phyloP scores from a whole-genome alignment of 768 basidiomycete genomes.

The Tephrocybe sp. region DNA sequence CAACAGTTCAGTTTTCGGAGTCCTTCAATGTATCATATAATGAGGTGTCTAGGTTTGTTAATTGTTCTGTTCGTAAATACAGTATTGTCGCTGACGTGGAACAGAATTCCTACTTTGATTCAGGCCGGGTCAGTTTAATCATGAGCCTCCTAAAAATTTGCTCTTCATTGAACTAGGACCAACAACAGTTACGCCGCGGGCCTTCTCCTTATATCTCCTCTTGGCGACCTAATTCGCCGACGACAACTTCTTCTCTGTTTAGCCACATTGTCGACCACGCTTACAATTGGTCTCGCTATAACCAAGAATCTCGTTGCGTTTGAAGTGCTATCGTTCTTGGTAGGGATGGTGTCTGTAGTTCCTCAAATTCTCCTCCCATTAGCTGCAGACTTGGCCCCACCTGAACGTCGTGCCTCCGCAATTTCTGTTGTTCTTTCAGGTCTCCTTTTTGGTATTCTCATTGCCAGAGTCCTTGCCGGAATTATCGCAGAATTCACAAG shows the following conservation, averaged over 20 bases:
- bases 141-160: neutral
- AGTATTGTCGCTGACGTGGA: neutral
- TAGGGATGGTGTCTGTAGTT: constrained; percentile 70
- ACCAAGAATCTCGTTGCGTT: constrained; percentile 61
- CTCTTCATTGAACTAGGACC: neutral
- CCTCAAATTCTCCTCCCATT: constrained; percentile 78
- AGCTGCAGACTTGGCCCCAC: constrained; percentile 81
- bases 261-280: constrained; percentile 47
- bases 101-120: constrained; percentile 12
- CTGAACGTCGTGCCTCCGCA: constrained; percentile 69
- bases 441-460: constrained; percentile 70
- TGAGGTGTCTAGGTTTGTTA: constrained; percentile 9
- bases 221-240: constrained; percentile 81
- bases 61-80: neutral
- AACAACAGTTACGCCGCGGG: constrained; percentile 73
- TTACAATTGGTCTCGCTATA: constrained; percentile 73
- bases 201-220: constrained; percentile 72
- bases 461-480: constrained; percentile 74
- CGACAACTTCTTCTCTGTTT: constrained; percentile 68
- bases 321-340: constrained; percentile 66
- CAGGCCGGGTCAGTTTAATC: constrained; percentile 11
- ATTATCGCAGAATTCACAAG: constrained; percentile 70
- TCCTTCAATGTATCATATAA: constrained; percentile 7
- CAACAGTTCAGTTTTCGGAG: constrained; percentile 8
- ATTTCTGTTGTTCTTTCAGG: constrained; percentile 72